Evolutionary conservation across 148 eudicot genomes (phyloP).

Genomic region (Chenopodium album): DNA sequence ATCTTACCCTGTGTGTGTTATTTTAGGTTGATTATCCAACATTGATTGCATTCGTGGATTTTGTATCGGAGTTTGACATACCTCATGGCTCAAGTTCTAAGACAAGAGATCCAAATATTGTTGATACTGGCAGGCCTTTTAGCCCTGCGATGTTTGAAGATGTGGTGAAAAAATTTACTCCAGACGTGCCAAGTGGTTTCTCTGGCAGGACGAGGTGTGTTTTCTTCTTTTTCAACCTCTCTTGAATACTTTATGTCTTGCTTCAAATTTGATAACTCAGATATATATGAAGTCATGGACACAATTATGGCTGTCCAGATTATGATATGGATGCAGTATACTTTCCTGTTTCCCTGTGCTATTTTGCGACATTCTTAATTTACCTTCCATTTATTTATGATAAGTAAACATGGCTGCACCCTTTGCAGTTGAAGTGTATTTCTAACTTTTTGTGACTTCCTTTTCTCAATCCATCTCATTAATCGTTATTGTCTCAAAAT

Average conservation of each 20-base stretch:
- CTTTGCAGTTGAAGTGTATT: too few relatives aligned
- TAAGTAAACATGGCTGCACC: not conserved
- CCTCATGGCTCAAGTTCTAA: conserved; percentile 46
- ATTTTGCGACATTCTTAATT: too few relatives aligned
- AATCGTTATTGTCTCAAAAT: too few relatives aligned
- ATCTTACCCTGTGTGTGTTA: not conserved
- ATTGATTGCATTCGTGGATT: conserved; percentile 66
- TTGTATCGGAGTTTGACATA: conserved; percentile 62
- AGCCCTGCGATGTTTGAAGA: conserved; percentile 78
- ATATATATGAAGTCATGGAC: too few relatives aligned
- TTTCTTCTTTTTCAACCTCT: not conserved
- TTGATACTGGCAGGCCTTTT: conserved; percentile 77
- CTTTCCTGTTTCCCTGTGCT: too few relatives aligned
- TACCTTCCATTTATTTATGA: too few relatives aligned
- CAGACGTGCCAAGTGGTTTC: conserved; percentile 69
- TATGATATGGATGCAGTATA: too few relatives aligned
- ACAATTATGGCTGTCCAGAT: too few relatives aligned
- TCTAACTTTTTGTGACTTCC: too few relatives aligned
- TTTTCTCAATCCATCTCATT: too few relatives aligned
- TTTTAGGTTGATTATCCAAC: conserved; percentile 74
- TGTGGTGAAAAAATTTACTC: conserved; percentile 79
- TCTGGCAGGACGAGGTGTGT: conserved; percentile 82
- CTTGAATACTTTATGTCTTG: not conserved
- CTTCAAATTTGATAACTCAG: not conserved
- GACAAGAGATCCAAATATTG: conserved; percentile 47